These are phyloP conservation scores for Populus tremula DNA, from an alignment of 345 rosid genomes.

Conservation along the genomic window DNA sequence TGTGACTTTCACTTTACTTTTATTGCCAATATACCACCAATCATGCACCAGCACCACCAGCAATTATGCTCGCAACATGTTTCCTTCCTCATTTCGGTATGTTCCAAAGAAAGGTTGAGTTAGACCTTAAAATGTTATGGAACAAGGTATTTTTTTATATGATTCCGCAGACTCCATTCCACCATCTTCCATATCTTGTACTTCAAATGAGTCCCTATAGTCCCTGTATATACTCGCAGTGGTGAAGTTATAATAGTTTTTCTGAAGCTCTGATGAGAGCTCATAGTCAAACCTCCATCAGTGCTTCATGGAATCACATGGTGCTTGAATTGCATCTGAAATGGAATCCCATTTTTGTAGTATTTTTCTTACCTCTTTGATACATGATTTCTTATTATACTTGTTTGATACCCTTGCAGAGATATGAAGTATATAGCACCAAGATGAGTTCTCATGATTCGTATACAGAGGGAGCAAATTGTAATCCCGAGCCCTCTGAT, in stretches of 20 bases:
- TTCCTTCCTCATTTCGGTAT: not conserved
- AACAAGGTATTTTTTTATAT: not conserved
- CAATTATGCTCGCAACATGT: not conserved
- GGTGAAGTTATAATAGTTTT: not conserved
- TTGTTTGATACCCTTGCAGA: constrained; percentile 38
- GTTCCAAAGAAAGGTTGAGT: not conserved
- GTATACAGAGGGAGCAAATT: constrained; percentile 37
- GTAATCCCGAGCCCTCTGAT: constrained; percentile 37
- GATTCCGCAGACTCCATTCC: not conserved
- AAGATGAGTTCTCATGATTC: constrained; percentile 45
- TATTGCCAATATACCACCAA: not conserved
- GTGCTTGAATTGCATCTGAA: not conserved
- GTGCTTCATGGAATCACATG: not conserved
- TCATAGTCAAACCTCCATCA: not conserved
- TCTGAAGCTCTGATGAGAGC: not conserved
- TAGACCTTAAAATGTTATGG: not conserved
- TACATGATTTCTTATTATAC: not conserved
- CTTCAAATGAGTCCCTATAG: not conserved
- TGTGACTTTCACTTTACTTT: not conserved
- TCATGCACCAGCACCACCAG: not conserved
- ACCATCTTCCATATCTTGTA: not conserved
- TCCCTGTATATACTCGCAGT: not conserved
- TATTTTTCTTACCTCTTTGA: not conserved
- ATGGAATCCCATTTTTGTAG: not conserved
- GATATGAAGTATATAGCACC: constrained; percentile 38